Conservation (phyloP, 805 yeast genomes). For the Saccharomyces jurei region DNA sequence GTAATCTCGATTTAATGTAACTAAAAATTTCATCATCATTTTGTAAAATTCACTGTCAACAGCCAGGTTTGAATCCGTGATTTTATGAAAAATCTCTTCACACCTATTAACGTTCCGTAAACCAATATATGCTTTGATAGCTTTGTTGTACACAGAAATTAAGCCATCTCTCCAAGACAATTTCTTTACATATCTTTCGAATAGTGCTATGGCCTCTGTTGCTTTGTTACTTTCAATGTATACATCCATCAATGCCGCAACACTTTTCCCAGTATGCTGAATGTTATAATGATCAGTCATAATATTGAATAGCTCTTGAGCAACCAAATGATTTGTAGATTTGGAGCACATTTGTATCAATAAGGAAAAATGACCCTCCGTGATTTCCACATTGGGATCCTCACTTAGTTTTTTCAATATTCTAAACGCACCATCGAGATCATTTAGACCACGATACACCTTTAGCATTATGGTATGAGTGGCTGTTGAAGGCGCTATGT, state of each 20-base stretch:
- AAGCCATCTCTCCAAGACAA: neutral
- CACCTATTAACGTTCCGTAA: conserved; percentile 11
- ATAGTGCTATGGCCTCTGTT: conserved; percentile 15
- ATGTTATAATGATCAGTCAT: conserved; percentile 26
- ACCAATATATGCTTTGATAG: conserved; percentile 17
- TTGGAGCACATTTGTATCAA: conserved; percentile 23
- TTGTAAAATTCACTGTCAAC: conserved; percentile 20
- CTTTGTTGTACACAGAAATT: conserved; percentile 18
- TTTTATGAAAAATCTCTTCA: conserved; percentile 12
- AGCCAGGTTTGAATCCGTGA: conserved; percentile 7
- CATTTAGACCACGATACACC: conserved; percentile 19
- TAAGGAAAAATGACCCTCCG: conserved; percentile 22
- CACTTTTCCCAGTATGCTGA: conserved; percentile 19
- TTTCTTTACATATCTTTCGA: conserved; percentile 12
- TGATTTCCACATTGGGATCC: conserved; percentile 8
- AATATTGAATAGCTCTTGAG: conserved; percentile 25
- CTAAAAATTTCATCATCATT: conserved; percentile 15
- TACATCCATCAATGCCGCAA: conserved; percentile 24
- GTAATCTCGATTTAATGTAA: conserved; percentile 12
- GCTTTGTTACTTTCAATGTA: conserved; percentile 18
- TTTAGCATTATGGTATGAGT: conserved; percentile 25
- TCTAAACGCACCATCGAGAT: conserved; percentile 27
- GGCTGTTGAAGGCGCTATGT: conserved; percentile 20
- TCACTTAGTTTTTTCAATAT: conserved; percentile 25
- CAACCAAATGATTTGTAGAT: conserved; percentile 21